Conservation (phyloP, 345 rosid genomes). For the Syzygium aqueum region DNA sequence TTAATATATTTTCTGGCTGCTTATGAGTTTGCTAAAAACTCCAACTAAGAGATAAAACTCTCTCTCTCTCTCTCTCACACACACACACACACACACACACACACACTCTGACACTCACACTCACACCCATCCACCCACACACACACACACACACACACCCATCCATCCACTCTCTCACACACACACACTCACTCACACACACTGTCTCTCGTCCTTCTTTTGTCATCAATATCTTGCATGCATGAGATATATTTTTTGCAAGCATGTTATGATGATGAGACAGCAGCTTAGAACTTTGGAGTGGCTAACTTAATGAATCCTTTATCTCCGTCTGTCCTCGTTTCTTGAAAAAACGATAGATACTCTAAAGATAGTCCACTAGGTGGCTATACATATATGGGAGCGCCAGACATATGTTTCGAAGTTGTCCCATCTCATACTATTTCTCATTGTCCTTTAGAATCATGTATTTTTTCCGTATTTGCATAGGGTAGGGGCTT, state of each 20-base stretch:
- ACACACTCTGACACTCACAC: background rate
- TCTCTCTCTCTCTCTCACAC: too few relatives aligned
- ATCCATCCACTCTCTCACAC: too few relatives aligned
- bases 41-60: background rate
- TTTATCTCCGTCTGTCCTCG: background rate
- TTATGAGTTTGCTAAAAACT: background rate
- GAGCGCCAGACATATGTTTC: background rate
- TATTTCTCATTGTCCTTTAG: background rate
- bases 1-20: conserved; percentile 1
- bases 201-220: background rate
- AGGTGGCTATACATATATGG: background rate
- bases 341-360: background rate
- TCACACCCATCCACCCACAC: background rate
- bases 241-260: background rate
- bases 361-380: background rate
- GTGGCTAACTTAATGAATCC: background rate
- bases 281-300: background rate
- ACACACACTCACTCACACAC: background rate
- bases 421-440: background rate
- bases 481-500: background rate
- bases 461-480: background rate
- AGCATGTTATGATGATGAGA: background rate
- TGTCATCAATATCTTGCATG: background rate
- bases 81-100: background rate
- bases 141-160: background rate